Conservation (phyloP, 73 alveolate genomes). For the Symbiodinium pilosum region DNA sequence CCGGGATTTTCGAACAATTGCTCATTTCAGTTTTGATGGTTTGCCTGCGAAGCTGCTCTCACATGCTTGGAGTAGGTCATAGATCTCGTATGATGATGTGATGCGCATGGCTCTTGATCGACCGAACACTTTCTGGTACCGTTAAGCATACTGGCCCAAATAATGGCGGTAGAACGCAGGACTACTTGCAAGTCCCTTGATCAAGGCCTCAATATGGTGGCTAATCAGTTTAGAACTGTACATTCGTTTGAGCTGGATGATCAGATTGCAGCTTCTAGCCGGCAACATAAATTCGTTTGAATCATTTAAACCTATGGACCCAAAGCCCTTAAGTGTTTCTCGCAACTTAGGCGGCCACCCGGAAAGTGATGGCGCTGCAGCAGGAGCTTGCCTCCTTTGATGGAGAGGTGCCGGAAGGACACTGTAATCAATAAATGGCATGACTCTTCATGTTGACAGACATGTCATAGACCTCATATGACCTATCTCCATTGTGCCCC, state of each 20-base stretch:
- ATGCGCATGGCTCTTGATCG: neutral
- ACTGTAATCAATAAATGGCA: neutral
- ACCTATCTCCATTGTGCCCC: too few species aligned
- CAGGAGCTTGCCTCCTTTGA: constrained; percentile 1
- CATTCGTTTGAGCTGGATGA: neutral
- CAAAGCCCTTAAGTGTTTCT: neutral
- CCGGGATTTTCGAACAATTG: neutral
- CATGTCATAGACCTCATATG: too few species aligned
- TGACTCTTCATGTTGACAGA: neutral
- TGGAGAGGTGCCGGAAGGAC: neutral
- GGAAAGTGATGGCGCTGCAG: neutral
- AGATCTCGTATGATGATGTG: too few species aligned
- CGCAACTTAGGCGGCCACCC: constrained; percentile 32
- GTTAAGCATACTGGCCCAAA: neutral
- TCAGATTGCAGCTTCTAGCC: neutral
- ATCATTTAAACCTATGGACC: too few species aligned
- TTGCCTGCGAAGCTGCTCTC: neutral
- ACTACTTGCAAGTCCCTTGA: constrained; percentile 9
- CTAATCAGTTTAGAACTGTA: neutral
- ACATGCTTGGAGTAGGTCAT: too few species aligned
- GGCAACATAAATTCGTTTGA: too few species aligned
- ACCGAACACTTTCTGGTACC: neutral
- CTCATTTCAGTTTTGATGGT: neutral
- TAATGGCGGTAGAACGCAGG: neutral
- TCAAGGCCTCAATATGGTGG: neutral